Conservation (phyloP, 75 land plant species). For the Sequoia sempervirens region DNA sequence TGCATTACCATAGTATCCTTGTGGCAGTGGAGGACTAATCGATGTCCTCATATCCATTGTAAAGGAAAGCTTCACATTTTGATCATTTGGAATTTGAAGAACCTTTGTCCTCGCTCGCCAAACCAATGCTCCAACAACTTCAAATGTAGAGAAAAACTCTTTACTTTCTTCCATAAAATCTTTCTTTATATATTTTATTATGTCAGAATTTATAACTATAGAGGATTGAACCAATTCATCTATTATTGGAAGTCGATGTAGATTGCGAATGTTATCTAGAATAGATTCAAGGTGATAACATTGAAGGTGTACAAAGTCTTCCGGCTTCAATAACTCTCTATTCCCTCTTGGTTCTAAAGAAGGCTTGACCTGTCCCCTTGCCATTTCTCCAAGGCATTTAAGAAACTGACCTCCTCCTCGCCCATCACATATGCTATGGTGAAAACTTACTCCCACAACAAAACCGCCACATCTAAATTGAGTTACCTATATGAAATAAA, state of each 20-base stretch:
- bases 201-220: neutral
- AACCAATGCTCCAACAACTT: too few species aligned
- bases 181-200: neutral
- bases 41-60: too few species aligned
- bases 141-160: too few species aligned
- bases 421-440: conserved; percentile 21
- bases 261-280: neutral
- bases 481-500: conserved; percentile 21
- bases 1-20: neutral
- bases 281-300: neutral
- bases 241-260: neutral
- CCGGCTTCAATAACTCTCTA: too few species aligned
- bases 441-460: too few species aligned
- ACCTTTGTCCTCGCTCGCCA: neutral
- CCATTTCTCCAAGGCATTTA: conserved; percentile 28
- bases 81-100: neutral
- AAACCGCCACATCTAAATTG: conserved; percentile 30
- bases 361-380: too few species aligned
- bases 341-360: too few species aligned
- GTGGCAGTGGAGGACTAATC: too few species aligned
- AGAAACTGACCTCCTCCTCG: conserved; percentile 36
- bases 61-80: neutral
- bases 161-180: too few species aligned
- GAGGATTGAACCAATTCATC: neutral
- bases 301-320: neutral